Base-by-base conservation (phyloP, 371 early-diverging fungal genomes). In the Mucor racemosus region DNA sequence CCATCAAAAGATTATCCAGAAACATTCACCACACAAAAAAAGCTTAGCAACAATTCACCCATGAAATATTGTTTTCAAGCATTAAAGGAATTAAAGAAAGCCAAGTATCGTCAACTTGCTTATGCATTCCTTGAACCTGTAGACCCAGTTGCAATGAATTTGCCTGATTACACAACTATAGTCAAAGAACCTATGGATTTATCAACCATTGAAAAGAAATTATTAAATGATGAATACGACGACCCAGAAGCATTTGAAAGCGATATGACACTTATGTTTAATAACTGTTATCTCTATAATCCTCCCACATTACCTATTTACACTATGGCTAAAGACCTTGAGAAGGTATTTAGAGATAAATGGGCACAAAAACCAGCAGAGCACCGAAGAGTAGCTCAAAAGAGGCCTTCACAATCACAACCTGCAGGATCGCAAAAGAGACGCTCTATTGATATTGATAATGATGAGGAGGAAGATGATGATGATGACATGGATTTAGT, bases 181-280 rank as follows among this genome's bases (percentile, higher is more conserved):
- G 91, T 99, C 73, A 97, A 94, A 68, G 73, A 94, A 48, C 99
- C 99, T 7, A 99, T 99, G 99, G 99, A 99, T 76, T 60, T 99
- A 26, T 87, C 90, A 15, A 99, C 99, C 0, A 92, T 99, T 50
- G 86, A 88, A 71, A 82, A 84, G 39, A 96, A 96, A 74, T 77
- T 99, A 31, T 92, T 94, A 56, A 67, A 74, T 13, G 90, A 90
- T 31, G 80, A 86, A 34, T 99, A 99, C 74, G 59, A 76, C 0
- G 77, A 72, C 8, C 82, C 92, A 0, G 86, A 82, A 7, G 91
- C 89, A 41, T 97, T 98, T 70, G 90, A 91, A 65, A 80, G 80
- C 0, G 98, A 99, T 73, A 76, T 95, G 17, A 88, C 90, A 2
- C 84, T 95, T 4, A 94, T 97, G 84, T 88, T 99, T 72, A 77